phyloP scores from a whole-genome alignment of 768 basidiomycete species.

The Suillus paluster region DNA sequence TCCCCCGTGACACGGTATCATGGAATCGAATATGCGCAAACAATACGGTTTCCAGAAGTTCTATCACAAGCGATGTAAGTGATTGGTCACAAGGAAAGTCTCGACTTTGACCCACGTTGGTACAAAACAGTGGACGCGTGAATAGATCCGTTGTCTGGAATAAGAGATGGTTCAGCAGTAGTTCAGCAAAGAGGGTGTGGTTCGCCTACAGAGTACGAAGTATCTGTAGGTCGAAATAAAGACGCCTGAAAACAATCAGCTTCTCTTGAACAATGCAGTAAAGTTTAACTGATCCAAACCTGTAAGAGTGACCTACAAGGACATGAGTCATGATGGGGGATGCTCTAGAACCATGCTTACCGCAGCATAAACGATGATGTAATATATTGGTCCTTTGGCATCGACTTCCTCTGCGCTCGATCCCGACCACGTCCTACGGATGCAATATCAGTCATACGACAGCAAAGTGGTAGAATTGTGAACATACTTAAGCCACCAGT shows the following conservation, averaged over 20 bases:
- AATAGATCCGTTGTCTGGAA: constrained; percentile 74
- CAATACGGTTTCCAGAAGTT: constrained; percentile 76
- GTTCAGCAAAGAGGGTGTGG: background rate
- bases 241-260: constrained; percentile 41
- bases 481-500: constrained; percentile 66
- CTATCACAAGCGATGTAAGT: constrained; percentile 28
- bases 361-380: constrained; percentile 64
- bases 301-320: constrained; percentile 39
- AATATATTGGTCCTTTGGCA: constrained; percentile 48
- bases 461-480: background rate
- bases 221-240: constrained; percentile 59
- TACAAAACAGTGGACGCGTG: constrained; percentile 80
- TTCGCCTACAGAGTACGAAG: constrained; percentile 68
- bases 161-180: constrained; percentile 10
- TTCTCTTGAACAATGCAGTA: background rate
- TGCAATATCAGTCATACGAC: constrained; percentile 29
- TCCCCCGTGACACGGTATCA: constrained; percentile 87
- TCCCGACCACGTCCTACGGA: constrained; percentile 59
- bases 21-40: constrained; percentile 93
- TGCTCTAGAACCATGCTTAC: constrained; percentile 39
- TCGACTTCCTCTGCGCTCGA: constrained; percentile 44
- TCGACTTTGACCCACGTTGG: constrained; percentile 47
- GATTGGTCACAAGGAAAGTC: background rate
- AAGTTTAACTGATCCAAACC: constrained; percentile 5
- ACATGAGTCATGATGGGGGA: constrained; percentile 28